Conservation (phyloP, 179 eudicot species). For the Corrigiola litoralis region DNA sequence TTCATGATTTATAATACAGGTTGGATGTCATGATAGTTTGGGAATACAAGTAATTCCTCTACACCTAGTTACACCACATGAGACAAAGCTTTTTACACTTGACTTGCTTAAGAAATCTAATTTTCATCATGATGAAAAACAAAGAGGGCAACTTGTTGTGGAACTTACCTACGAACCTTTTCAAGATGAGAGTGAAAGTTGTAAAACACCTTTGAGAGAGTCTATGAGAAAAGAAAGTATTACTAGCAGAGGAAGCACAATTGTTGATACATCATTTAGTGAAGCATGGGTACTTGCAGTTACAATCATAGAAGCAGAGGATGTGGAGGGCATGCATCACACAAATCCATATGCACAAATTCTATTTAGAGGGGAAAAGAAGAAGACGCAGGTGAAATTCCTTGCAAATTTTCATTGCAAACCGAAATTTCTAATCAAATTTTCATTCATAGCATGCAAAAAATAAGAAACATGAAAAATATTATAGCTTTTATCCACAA, state of each 20-base stretch:
- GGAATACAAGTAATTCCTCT: conserved; percentile 58
- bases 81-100: conserved; percentile 48
- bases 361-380: conserved; percentile 71
- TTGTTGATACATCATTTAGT: conserved; percentile 57
- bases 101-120: conserved; percentile 54
- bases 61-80: conserved; percentile 55
- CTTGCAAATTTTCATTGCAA: too few relatives aligned
- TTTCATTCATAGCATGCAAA: too few relatives aligned
- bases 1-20: conserved; percentile 38
- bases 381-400: conserved; percentile 59
- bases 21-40: conserved; percentile 77
- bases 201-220: too few relatives aligned
- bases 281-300: conserved; percentile 73
- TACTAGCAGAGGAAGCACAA: too few relatives aligned
- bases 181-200: conserved; percentile 55
- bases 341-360: conserved; percentile 69
- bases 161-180: conserved; percentile 68
- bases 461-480: too few relatives aligned
- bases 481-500: too few relatives aligned
- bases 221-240: too few relatives aligned
- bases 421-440: too few relatives aligned
- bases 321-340: conserved; percentile 84
- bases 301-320: conserved; percentile 63
- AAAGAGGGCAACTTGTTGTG: conserved; percentile 58
- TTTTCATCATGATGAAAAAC: conserved; percentile 61